phyloP scores from a whole-genome alignment of 1,139 yeast species.

The Candida freyschussii region DNA sequence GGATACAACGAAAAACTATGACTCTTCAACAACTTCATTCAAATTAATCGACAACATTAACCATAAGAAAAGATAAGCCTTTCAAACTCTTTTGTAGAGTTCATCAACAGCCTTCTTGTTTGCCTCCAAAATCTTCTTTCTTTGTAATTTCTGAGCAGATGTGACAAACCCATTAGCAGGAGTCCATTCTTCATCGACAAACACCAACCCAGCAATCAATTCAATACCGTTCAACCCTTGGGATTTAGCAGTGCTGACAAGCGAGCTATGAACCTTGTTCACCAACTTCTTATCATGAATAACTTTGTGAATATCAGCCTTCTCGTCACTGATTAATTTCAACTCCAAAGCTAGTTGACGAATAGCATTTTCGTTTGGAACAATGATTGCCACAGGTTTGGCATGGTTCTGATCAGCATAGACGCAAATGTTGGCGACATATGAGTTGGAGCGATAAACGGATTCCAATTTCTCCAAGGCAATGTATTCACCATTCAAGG shows the following conservation, averaged over 20 bases:
- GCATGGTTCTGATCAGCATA: conserved; percentile 61
- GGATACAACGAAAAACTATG: no score
- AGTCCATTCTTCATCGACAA: conserved; percentile 93
- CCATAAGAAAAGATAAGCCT: background rate
- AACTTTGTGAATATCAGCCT: conserved; percentile 48
- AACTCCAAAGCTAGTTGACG: conserved; percentile 53
- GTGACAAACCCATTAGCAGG: conserved; percentile 94
- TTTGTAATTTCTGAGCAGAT: conserved; percentile 93
- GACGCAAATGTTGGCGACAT: conserved; percentile 79
- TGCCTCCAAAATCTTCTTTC: conserved; percentile 79
- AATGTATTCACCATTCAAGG: conserved; percentile 94
- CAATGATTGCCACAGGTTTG: conserved; percentile 87
- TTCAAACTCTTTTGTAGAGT: conserved; percentile 34
- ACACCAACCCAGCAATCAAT: conserved; percentile 69
- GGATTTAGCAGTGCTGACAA: conserved; percentile 69
- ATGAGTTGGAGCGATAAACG: conserved; percentile 74
- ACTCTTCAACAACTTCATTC: no score
- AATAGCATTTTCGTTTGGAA: conserved; percentile 71
- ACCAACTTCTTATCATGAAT: conserved; percentile 55
- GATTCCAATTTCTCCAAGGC: conserved; percentile 93
- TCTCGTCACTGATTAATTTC: conserved; percentile 44
- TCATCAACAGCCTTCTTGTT: conserved; percentile 55
- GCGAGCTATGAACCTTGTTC: conserved; percentile 50
- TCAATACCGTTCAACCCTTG: conserved; percentile 88
- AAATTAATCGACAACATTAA: background rate